Evolutionary conservation across 495 filamentous ascomycete genomes (phyloP).

Genomic region (Rhypophila decipiens): DNA sequence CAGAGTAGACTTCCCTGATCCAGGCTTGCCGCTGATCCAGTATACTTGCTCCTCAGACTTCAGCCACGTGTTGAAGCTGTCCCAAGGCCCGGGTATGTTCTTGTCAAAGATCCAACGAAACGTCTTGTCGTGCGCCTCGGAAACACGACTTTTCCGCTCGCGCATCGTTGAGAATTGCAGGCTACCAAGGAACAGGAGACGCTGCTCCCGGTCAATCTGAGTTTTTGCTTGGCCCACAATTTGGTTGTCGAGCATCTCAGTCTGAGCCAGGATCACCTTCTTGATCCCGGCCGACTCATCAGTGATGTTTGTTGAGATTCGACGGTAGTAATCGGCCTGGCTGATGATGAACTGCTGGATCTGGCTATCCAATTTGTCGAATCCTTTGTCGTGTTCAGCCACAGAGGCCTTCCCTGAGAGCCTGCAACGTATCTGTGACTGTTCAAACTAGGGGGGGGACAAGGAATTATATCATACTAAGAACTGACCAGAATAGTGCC

Average conservation of each 20-base stretch:
- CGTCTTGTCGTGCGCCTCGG: too few relatives aligned
- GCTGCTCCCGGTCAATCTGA: neutral
- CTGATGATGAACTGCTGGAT: neutral
- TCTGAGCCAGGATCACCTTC: neutral
- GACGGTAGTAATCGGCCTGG: neutral
- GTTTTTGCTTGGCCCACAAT: neutral
- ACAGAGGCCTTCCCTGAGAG: neutral
- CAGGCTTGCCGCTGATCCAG: conserved; percentile 11
- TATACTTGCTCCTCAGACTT: too few relatives aligned
- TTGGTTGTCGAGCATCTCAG: neutral
- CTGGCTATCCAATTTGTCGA: neutral
- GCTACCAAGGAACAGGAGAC: neutral
- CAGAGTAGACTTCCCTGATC: conserved; percentile 12
- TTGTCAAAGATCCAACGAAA: too few relatives aligned
- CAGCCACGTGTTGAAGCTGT: too few relatives aligned
- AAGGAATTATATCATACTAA: neutral
- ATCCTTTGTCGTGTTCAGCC: neutral
- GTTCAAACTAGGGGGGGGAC: neutral
- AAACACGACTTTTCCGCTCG: too few relatives aligned
- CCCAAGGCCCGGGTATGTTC: too few relatives aligned
- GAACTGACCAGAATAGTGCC: neutral
- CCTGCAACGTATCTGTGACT: neutral
- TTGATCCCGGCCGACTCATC: neutral
- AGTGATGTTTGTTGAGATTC: neutral
- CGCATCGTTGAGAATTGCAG: conserved; percentile 9